These are phyloP conservation scores for Aspergillus latus DNA, from an alignment of 2,329 filamentous ascomycete species.

Conservation along the genomic window DNA sequence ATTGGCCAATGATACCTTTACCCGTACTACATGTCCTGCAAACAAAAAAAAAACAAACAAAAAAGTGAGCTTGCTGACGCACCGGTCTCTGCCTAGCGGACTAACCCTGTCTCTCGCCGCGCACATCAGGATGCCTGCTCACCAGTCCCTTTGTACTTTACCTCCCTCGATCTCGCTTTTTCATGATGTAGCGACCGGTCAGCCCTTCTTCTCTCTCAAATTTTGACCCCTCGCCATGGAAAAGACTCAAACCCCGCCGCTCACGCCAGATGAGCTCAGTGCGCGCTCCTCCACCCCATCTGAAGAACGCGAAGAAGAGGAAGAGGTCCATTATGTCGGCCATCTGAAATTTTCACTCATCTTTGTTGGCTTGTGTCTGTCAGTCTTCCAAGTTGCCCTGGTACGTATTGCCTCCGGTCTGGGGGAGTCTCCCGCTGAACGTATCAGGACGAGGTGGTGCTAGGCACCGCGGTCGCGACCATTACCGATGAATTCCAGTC, in stretches of 20 bases:
- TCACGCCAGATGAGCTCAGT: neutral
- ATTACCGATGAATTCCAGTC: slow-evolving; percentile 36
- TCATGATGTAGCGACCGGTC: neutral
- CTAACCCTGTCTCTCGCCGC: too few relatives aligned
- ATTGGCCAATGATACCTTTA: neutral
- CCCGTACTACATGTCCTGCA: too few relatives aligned
- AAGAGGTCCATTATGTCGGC: neutral
- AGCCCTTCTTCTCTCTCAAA: neutral
- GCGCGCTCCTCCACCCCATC: neutral
- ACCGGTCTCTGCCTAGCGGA: neutral
- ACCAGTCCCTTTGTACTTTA: too few relatives aligned
- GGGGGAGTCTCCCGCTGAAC: too few relatives aligned
- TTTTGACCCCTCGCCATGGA: neutral
- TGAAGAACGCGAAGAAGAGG: neutral
- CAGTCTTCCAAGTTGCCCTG: neutral
- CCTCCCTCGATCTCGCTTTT: neutral
- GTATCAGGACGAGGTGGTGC: slow-evolving; percentile 26
- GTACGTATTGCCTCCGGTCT: neutral
- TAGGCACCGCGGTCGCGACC: slow-evolving; percentile 35
- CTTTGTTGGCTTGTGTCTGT: neutral
- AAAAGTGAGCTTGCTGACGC: neutral
- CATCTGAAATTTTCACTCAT: neutral
- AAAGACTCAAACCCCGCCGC: neutral
- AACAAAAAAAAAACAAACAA: neutral
- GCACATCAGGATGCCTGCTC: too few relatives aligned